Percentiles rank a stretch among this genome's conserved stretches.
phyloP scores from a whole-genome alignment of 495 filamentous ascomycete genomes.

The Tuber microsphaerosporum region DNA sequence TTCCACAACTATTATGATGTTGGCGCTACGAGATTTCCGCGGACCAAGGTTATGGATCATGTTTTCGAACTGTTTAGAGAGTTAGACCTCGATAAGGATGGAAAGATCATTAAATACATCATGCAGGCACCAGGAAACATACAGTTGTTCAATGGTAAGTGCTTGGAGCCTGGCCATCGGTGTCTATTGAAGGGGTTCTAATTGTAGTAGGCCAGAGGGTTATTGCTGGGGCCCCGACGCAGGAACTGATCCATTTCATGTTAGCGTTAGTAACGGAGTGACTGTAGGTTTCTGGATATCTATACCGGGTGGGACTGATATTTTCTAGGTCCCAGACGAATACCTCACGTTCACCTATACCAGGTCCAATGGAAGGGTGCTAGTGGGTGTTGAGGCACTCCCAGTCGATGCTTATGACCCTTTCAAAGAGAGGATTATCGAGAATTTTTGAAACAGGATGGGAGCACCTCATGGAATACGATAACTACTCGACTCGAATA shows the following conservation, averaged over 20 bases:
- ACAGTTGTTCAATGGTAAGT: constrained; percentile 31
- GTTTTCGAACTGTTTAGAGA: constrained; percentile 30
- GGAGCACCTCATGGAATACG: neutral
- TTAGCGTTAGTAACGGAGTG: neutral
- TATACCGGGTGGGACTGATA: neutral
- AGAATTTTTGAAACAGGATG: neutral
- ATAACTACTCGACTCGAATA: constrained; percentile 3
- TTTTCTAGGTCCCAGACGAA: neutral
- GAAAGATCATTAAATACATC: constrained; percentile 33
- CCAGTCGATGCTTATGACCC: neutral
- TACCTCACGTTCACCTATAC: neutral
- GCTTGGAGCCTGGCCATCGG: neutral
- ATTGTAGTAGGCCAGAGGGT: neutral
- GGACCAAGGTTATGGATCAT: constrained; percentile 36
- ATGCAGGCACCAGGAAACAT: constrained; percentile 17
- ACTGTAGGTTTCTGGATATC: neutral
- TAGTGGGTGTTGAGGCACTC: neutral
- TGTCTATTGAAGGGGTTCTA: neutral
- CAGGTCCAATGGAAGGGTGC: neutral
- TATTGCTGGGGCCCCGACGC: neutral
- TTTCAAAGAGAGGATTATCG: neutral
- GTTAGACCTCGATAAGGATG: constrained; percentile 3
- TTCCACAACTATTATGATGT: constrained; percentile 46
- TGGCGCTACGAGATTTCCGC: constrained; percentile 46
- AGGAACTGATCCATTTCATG: neutral